Base-by-base conservation (phyloP, 352 stramenopile genomes). In the Pythium aquatile region DNA sequence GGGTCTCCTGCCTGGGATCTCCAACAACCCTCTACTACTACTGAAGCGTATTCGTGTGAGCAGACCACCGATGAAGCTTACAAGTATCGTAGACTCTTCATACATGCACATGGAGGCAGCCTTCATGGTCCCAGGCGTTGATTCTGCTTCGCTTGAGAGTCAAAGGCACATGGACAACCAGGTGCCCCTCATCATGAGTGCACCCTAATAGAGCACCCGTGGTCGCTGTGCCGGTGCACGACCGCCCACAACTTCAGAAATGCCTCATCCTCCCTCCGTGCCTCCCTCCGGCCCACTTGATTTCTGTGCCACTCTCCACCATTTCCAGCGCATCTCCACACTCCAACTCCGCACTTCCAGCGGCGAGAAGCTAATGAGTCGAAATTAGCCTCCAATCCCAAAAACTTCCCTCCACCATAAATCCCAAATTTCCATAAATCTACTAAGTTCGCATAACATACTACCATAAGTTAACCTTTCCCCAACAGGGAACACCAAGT, bases 251-350 rank as follows among this genome's bases (percentile, higher is more conserved):
- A 30, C 44, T 28, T 51, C 44, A 51, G 44, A 51, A 51, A 51
- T 26, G 44, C 44, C 44, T 51, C 44, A 51, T 51, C 17, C 44
- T 29, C 44, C 17, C 20, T 24, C 20, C 1, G 20, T 24, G 20
- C 20, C 20, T n/a, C n/a, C n/a, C n/a, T n/a, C n/a, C n/a, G n/a
- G 20, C 16, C 44, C 44, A 51, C 44, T 51, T 14, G 44, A 51
- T 51, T 51, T 51, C 44, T 51, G 44, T 51, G 44, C 44, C 44
- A 51, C 44, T 51, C 44, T 51, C 44, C 4, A 5, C 7, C 16
- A n/a, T 5, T 6, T 3, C 7, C 20, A 9, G 44, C 44, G 44
- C n/a, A 20, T 28, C 44, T 24, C 20, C 20, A 24, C 20, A 24
- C 20, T 24, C 20, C 20, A 24, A 24, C 20, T 24, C 20, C 20